Base-by-base conservation (phyloP, 2,329 filamentous ascomycete species). In the Arthroderma sp. region DNA sequence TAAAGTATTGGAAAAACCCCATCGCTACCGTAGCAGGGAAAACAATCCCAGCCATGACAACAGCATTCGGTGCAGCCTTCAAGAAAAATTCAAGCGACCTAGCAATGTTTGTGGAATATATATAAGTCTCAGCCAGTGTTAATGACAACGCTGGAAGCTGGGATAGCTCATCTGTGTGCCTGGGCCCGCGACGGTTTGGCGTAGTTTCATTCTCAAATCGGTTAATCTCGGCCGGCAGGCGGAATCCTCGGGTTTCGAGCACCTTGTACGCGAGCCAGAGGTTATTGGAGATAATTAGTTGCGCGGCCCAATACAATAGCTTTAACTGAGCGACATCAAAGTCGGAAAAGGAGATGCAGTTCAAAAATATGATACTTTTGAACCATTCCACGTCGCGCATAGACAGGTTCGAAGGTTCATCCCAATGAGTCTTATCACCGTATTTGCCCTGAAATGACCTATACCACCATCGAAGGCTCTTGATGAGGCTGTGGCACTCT, bases 51-150 rank as follows among this genome's bases (percentile, higher is more conserved):
- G 48, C 38, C 4, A 40, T 36, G 15, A 43, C 48, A 27, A 47
- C 15, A 5, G 48, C 30, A 15, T 42, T 46, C 33, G 47, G 49
- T 8, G 50, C 50, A 22, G 50, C 46, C n/a, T 48, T 38, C 1
- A 52, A 29, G 36, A 52, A 52, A 38, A 50, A 52, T 38, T 52
- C 50, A 1, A 50, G 37, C 3, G 50, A 50, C 15, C 42, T 39
- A 9, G 43, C 44, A 37, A 52, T 49, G 8, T 47, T 44, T 10
- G 45, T 41, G 15, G 50, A 43, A 9, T 41, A 10, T 6, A 10
- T 9, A 6, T n/a, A 5, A 29, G 41, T 40, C 10, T 45, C 43
- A 5, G 22, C 6, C 9, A 31, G 7, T 8, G 36, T 11, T 15
- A 30, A 11, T n/a, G 43, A 15, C 5, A 45, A 41, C 27, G 28